Evolutionary conservation across 768 basidiomycete species (phyloP).

Genomic region (Podaxis carcinomalis): DNA sequence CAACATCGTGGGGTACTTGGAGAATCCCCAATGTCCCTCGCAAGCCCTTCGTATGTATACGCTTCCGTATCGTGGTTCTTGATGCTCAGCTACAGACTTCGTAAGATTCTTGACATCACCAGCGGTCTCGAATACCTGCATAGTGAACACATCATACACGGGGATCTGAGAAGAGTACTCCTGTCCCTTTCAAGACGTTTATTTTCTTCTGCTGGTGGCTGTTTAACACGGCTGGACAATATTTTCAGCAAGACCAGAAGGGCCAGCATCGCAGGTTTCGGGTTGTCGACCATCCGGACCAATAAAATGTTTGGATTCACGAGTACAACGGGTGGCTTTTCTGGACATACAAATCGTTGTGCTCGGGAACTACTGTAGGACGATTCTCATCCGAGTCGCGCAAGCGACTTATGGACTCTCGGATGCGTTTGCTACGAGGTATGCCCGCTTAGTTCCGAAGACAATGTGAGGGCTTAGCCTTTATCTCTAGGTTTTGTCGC

Average conservation of each 20-base stretch:
- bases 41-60: not conserved
- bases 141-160: constrained; percentile 12
- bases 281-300: constrained; percentile 9
- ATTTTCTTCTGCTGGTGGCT: too few species aligned
- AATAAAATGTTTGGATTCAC: constrained; percentile 8
- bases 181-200: not conserved
- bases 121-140: constrained; percentile 14
- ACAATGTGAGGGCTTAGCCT: not conserved
- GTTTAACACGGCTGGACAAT: constrained; percentile 10
- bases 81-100: too few species aligned
- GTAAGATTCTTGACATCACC: constrained; percentile 12
- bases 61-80: not conserved
- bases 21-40: not conserved
- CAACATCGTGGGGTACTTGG: constrained; percentile 6
- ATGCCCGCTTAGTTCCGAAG: not conserved
- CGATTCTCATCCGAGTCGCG: not conserved
- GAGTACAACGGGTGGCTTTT: not conserved
- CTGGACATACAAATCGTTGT: constrained; percentile 11
- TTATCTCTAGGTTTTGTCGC: not conserved
- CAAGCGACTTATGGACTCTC: constrained; percentile 17
- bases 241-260: constrained; percentile 8
- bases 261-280: constrained; percentile 17
- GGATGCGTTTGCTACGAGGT: constrained; percentile 16
- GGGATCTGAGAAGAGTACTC: constrained; percentile 16
- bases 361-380: constrained; percentile 14